Conservation (phyloP, 306 rosid genomes). For the Crataegus laevigata region DNA sequence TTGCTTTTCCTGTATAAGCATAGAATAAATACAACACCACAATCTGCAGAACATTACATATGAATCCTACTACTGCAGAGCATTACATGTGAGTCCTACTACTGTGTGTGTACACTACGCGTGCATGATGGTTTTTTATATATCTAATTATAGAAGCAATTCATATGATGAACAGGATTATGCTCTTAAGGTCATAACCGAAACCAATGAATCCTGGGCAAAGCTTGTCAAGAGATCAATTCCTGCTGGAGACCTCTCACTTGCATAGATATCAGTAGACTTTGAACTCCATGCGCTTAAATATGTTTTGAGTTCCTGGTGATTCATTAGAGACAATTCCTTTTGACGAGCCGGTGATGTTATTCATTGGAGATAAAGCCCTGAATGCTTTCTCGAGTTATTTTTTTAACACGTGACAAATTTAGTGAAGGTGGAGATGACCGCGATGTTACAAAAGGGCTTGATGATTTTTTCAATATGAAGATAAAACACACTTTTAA, state of each 20-base stretch:
- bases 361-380: too few species aligned
- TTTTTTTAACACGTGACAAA: too few species aligned
- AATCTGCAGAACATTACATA: not conserved
- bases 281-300: not conserved
- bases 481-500: too few species aligned
- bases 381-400: too few species aligned
- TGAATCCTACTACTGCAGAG: too few species aligned
- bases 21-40: not conserved
- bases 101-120: not conserved
- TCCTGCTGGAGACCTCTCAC: conserved; percentile 79
- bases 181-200: conserved; percentile 70
- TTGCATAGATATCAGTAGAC: conserved; percentile 31
- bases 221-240: conserved; percentile 75
- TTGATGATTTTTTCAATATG: too few species aligned
- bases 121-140: not conserved
- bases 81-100: not conserved
- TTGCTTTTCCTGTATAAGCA: not conserved
- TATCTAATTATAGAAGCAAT: not conserved
- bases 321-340: conserved; percentile 10
- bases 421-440: too few species aligned
- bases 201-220: conserved; percentile 86
- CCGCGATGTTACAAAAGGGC: too few species aligned
- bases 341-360: not conserved
- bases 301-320: conserved; percentile 4
- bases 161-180: conserved; percentile 45